Evolutionary conservation across 2,329 filamentous ascomycete genomes (phyloP), one percentile per base, ranked within the genome.

Genomic region (Cladophialophora carrionii): DNA sequence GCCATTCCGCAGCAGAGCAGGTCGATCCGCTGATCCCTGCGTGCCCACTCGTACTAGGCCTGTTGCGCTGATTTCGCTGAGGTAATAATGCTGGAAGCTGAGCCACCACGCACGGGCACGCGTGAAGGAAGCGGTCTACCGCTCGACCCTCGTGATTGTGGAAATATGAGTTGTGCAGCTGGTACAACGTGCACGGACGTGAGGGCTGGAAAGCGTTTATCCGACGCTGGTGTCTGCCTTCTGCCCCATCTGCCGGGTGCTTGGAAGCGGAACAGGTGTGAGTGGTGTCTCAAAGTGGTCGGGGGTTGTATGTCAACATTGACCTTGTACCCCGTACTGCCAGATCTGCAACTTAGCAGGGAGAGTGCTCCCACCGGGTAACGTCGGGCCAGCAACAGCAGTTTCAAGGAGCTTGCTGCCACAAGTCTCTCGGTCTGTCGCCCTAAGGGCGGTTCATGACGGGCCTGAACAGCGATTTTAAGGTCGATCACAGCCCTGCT

Each of bases 131-230:
- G 56, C 24, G 24, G 56, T 49, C 41, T 49, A 22, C 31, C 10
- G 48, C 22, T 48, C 17, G 48, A 17, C 48, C 46, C 48, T 51
- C 48, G 48, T 51, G 22, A 51, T 51, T 51, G 48, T 51, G 22
- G 48, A 14, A 9, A 14, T 51, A 20, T 51, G 48, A 20, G 22
- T 7, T 7, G 52, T 26, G 43, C 7, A 17, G 46, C 22, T 52
- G 57, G 29, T 26, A 31, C 24, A 17, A 41, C 10, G 29, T 24
- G 12, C 31, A 60, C 14, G 24, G n/a, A 24, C 29, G 31, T 5
- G 52, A 51, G 37, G 37, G 37, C 57, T 52, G 57, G 5, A 60
- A 53, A 60, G 57, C 46, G 57, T 53, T 60, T 60, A 60, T 60
- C 46, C 57, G n/a, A 17, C 32, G 29, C 49, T 10, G 14, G 4